Percentiles rank a stretch among this genome's conserved stretches.
Conservation (phyloP, 2,329 filamentous ascomycete genomes). For the Cadophora malorum region DNA sequence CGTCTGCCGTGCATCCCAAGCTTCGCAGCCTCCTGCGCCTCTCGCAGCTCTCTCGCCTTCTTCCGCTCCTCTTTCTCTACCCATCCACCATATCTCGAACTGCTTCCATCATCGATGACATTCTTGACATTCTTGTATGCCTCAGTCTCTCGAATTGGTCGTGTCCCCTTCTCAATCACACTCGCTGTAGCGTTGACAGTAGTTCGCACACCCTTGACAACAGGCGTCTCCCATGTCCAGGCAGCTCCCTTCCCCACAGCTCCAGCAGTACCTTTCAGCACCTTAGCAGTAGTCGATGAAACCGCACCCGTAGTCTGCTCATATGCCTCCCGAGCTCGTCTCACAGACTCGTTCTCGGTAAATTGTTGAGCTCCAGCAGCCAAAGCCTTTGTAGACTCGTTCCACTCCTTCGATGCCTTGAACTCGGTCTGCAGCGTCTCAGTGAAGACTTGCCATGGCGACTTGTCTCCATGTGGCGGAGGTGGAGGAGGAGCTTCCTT, state of each 20-base stretch:
- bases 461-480: conserved; percentile 97
- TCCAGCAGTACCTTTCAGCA: conserved; percentile 83
- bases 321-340: conserved; percentile 84
- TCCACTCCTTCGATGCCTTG: conserved; percentile 98
- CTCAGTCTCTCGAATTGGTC: conserved; percentile 92
- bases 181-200: conserved; percentile 86
- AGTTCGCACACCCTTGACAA: conserved; percentile 88
- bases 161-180: conserved; percentile 91
- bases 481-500: conserved; percentile 76
- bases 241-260: conserved; percentile 89
- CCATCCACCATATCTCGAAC: conserved; percentile 95
- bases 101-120: conserved; percentile 96
- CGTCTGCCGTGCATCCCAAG: conserved; percentile 48
- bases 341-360: conserved; percentile 89
- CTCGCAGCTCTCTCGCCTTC: conserved; percentile 75
- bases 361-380: conserved; percentile 90
- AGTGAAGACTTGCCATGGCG: conserved; percentile 97
- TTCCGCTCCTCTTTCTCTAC: conserved; percentile 93
- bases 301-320: conserved; percentile 85
- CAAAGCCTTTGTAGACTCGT: conserved; percentile 95
- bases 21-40: conserved; percentile 63
- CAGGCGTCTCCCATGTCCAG: conserved; percentile 96
- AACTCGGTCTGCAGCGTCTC: conserved; percentile 96
- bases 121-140: conserved; percentile 95
- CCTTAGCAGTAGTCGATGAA: conserved; percentile 76